Percentiles rank a stretch among this genome's conserved stretches.
Conservation (phyloP, 2,329 filamentous ascomycete genomes). For the Cladosporium sp. region DNA sequence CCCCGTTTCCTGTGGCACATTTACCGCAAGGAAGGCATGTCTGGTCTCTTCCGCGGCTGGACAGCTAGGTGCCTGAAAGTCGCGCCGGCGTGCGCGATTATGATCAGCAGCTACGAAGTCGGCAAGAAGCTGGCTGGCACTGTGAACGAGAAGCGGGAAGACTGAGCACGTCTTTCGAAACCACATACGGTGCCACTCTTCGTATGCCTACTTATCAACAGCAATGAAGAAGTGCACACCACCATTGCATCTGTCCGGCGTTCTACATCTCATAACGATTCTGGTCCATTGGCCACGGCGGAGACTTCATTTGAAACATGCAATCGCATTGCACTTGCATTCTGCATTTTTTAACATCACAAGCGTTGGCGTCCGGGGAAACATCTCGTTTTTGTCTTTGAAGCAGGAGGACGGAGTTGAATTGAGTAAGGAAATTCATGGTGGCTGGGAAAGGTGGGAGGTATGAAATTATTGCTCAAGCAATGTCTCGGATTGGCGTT, state of each 20-base stretch:
- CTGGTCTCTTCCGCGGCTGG: slow-evolving; percentile 89
- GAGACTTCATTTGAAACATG: not conserved
- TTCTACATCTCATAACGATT: not conserved
- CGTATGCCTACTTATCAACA: not conserved
- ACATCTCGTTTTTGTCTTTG: not conserved
- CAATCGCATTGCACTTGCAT: slow-evolving; percentile 9
- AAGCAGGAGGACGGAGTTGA: not conserved
- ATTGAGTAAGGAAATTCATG: not conserved
- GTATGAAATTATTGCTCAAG: not conserved
- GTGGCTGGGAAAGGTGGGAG: not conserved
- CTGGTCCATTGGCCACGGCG: not conserved
- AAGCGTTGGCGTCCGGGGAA: slow-evolving; percentile 6
- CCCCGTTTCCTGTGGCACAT: slow-evolving; percentile 86
- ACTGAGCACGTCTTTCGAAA: not conserved
- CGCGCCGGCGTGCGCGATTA: slow-evolving; percentile 94
- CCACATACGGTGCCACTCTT: not conserved
- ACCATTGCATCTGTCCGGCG: not conserved
- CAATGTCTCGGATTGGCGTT: not conserved
- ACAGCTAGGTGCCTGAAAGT: slow-evolving; percentile 90
- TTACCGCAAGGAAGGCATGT: slow-evolving; percentile 77
- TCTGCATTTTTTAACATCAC: not conserved
- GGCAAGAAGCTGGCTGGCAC: slow-evolving; percentile 84
- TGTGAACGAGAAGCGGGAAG: slow-evolving; percentile 63
- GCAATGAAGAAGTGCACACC: not conserved
- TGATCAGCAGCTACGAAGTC: slow-evolving; percentile 98